Evolutionary conservation across 371 early-diverging fungal genomes (phyloP), one percentile per base, ranked within the genome.

Genomic region (Nematocida sp.): DNA sequence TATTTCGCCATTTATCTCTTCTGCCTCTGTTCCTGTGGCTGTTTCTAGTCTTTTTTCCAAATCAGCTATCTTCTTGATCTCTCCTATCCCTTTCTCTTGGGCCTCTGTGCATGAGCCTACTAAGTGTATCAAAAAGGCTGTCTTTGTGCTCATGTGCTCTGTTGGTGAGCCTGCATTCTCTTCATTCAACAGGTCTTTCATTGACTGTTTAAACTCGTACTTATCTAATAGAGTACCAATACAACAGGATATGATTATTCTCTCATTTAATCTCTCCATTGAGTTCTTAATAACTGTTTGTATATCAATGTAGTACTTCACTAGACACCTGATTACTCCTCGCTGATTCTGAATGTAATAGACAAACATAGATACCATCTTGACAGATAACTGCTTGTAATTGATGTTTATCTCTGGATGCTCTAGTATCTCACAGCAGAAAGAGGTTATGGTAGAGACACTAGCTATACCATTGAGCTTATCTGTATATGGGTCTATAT

Each of bases 111-210:
- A 31, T 7, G 60, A 37, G 55, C 75, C 65, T 38, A 78, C 74
- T 37, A 77, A 58, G 49, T 81, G 79, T 4, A 75, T 57, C 38
- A 81, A 60, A 35, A 79, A 53, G 47, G 52, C 63, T 41, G 67
- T 79, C 34, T 67, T 57, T 46, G 65, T 67, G 35, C 70, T 76
- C 11, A 77, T 51, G 31, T 75, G 64, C n/a, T 46, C 45, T n/a
- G 40, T 57, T 27, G 61, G 15, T 19, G 37, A 46, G 35, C 35
- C 23, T 13, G 15, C 37, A 32, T 53, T 31, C 32, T 23, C 31
- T 35, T 4, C 32, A 9, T 43, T 15, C 3, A 64, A 25, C 32
- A 62, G 31, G 15, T 58, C 29, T 9, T 5, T 38, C 19, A 76
- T 63, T 27, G 41, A 19, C n/a, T 49, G 11, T 27, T 46, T 53